phyloP scores from a whole-genome alignment of 169 alveolate genomes.

The Toxoplasma gondii region DNA sequence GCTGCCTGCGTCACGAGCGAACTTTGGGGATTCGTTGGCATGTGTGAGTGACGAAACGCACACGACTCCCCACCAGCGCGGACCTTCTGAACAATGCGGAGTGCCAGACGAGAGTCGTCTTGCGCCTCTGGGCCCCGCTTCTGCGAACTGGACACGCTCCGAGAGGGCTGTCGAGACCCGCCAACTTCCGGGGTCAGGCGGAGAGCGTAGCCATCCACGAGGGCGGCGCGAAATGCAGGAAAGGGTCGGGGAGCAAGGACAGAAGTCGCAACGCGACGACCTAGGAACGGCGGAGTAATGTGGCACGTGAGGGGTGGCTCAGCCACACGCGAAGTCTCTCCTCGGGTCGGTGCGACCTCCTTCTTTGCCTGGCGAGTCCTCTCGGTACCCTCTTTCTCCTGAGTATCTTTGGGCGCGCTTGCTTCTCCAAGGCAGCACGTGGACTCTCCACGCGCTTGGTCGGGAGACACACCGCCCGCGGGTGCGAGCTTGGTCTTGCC shows the following conservation, averaged over 20 bases:
- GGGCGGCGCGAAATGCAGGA: conserved; percentile 25
- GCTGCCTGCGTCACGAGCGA: too few species aligned
- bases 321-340: too few species aligned
- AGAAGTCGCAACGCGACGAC: background rate
- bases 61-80: background rate
- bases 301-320: background rate
- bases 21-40: too few species aligned
- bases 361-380: too few species aligned
- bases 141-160: background rate
- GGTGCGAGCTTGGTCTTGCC: background rate
- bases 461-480: background rate
- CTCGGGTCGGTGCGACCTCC: too few species aligned
- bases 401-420: too few species aligned
- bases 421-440: background rate
- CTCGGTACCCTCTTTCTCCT: too few species aligned
- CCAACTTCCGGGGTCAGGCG: background rate
- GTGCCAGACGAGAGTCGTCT: background rate
- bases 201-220: conserved; percentile 25
- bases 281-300: conserved; percentile 8
- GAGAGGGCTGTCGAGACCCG: background rate
- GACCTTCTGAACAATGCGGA: background rate
- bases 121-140: background rate
- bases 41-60: too few species aligned
- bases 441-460: background rate
- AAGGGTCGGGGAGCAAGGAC: background rate